phyloP scores from a whole-genome alignment of 1,284 basidiomycete genomes.

The Termitomyces sp. region DNA sequence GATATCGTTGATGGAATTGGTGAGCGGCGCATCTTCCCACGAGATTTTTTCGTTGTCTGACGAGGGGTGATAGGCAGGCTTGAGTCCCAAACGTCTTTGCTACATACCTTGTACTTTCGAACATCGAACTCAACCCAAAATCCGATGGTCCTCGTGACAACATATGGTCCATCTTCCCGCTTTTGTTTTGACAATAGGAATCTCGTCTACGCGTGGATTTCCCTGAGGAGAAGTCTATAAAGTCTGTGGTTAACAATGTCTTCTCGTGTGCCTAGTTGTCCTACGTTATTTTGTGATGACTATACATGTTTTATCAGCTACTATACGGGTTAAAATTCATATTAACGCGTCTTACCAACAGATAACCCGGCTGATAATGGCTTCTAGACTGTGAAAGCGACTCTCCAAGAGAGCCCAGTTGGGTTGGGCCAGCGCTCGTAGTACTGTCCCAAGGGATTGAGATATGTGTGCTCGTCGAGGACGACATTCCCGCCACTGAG shows the following conservation, averaged over 20 bases:
- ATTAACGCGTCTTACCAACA: slow-evolving; percentile 48
- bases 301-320: slow-evolving; percentile 20
- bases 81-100: background rate
- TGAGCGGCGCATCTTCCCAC: slow-evolving; percentile 72
- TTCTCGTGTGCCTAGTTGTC: background rate
- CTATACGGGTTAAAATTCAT: background rate
- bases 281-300: slow-evolving; percentile 59
- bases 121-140: slow-evolving; percentile 78
- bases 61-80: slow-evolving; percentile 4
- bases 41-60: slow-evolving; percentile 52
- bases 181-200: slow-evolving; percentile 67
- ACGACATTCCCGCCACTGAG: slow-evolving; percentile 42
- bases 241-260: background rate
- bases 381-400: slow-evolving; percentile 62
- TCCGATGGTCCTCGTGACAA: slow-evolving; percentile 55
- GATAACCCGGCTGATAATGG: slow-evolving; percentile 72
- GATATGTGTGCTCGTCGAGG: slow-evolving; percentile 31
- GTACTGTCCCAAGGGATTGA: slow-evolving; percentile 39
- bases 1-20: slow-evolving; percentile 64
- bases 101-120: slow-evolving; percentile 58
- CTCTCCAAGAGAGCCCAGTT: slow-evolving; percentile 41
- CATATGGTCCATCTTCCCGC: slow-evolving; percentile 69
- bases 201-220: slow-evolving; percentile 60
- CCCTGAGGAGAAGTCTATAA: slow-evolving; percentile 49
- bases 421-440: slow-evolving; percentile 27